Evolutionary conservation across 495 filamentous ascomycete species (phyloP).

Genomic region (Penicillium goetzii): DNA sequence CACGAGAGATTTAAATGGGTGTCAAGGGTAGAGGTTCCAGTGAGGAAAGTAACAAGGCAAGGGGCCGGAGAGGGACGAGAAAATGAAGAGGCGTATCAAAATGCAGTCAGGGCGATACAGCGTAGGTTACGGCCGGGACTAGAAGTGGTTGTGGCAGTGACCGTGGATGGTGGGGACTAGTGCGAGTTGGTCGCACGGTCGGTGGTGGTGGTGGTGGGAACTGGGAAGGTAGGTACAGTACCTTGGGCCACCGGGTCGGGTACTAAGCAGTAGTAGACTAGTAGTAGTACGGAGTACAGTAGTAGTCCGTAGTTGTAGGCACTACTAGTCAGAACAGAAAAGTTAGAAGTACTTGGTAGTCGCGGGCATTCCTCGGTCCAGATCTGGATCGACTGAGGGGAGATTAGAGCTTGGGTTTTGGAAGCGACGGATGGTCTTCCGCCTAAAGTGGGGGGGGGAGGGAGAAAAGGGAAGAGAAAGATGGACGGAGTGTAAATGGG

Average conservation of each 20-base stretch:
- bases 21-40: conserved; percentile 11
- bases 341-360: neutral
- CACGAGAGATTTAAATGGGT: neutral
- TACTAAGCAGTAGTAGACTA: neutral
- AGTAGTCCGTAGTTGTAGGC: neutral
- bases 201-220: neutral
- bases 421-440: conserved; percentile 26
- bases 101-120: conserved; percentile 9
- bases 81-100: conserved; percentile 15
- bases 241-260: neutral
- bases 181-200: neutral
- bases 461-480: neutral
- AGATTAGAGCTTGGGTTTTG: conserved; percentile 21
- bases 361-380: conserved; percentile 27
- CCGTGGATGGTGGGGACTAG: conserved; percentile 7
- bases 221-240: neutral
- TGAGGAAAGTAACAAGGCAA: neutral
- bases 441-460: conserved; percentile 9
- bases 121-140: conserved; percentile 1
- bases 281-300: neutral
- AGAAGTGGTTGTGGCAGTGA: conserved; percentile 6
- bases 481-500: neutral
- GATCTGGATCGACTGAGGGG: conserved; percentile 29
- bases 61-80: neutral
- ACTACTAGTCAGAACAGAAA: neutral